Evolutionary conservation across 371 early-diverging fungal genomes (phyloP), one percentile per base, ranked within the genome.

Genomic region (Mortierella sp.): DNA sequence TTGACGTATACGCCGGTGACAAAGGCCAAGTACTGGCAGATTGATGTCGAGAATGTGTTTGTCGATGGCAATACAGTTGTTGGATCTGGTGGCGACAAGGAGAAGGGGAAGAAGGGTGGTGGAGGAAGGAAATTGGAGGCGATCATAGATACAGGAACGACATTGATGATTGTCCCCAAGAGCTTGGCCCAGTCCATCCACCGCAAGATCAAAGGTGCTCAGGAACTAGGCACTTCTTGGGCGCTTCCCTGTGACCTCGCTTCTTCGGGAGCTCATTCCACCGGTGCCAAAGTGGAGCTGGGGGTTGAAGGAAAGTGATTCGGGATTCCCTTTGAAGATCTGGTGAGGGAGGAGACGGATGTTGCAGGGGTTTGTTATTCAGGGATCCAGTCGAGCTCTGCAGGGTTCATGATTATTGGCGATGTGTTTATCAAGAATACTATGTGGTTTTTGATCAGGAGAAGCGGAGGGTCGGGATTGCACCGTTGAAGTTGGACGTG

Each of bases 81-180:
- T 5, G 31, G 59, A 11, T 28, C 26, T 2, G 34, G 31, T n/a
- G 43, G 43, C 5, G 43, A 0, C 21, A n/a, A 54, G 24, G 37
- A 37, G 77, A 76, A 84, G 16, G 83, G 78, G 54, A 74, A 59
- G 0, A 48, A 53, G 19, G 82, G n/a, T 26, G 13, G 28, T 3
- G 50, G 50, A 14, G 16, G 10, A 55, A 37, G 24, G 10, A 16
- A 14, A 21, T 50, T 71, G 13, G 43, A 44, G 28, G 51, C 34
- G 16, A 92, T 93, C 74, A 71, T 93, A 69, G 94, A 94, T 77
- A 94, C 94, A 9, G 93, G 94, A 53, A 93, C 93, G 50, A 93
- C 92, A 10, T 85, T 93, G 26, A 86, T 93, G 79, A 83, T 93
- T 31, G 88, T 93, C 61, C 88, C 90, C 53, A 81, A 87, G 9